phyloP scores from a whole-genome alignment of 1,139 yeast species.

The Candida sanyaensis region DNA sequence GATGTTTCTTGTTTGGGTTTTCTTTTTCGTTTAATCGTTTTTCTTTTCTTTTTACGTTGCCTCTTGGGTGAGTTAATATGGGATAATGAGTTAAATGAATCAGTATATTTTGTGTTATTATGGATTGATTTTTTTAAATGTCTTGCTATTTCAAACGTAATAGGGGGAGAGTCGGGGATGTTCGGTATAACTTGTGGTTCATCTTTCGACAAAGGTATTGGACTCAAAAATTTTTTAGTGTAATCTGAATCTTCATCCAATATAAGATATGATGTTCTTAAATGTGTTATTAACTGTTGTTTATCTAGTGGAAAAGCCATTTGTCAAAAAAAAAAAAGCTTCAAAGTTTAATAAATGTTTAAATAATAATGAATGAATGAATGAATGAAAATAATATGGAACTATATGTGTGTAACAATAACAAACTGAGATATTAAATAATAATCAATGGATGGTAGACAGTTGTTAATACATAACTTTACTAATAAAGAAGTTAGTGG shows the following conservation, averaged over 20 bases:
- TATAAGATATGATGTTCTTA: constrained; percentile 32
- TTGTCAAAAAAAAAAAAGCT: neutral
- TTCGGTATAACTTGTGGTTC: constrained; percentile 1
- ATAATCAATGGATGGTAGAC: too few species aligned
- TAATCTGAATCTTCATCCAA: constrained; percentile 29
- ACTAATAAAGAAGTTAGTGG: too few species aligned
- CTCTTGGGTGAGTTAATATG: neutral
- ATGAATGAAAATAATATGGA: neutral
- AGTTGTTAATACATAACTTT: too few species aligned
- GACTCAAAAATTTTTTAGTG: constrained; percentile 24
- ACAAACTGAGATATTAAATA: too few species aligned
- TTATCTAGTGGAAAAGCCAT: constrained; percentile 44
- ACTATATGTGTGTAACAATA: neutral
- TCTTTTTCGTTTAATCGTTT: neutral
- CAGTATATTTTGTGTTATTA: constrained; percentile 1
- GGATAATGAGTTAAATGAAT: neutral
- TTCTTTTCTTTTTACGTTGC: constrained; percentile 4
- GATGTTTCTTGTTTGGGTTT: neutral
- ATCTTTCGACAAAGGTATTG: constrained; percentile 12
- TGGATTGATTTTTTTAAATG: constrained; percentile 19
- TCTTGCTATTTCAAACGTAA: constrained; percentile 29
- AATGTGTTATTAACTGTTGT: constrained; percentile 30
- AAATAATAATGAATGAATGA: neutral
- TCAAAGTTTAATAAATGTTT: neutral
- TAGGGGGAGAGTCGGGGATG: constrained; percentile 36